These are phyloP conservation scores for Lactarius evosmus DNA, from an alignment of 768 basidiomycete genomes.

Conservation along the genomic window DNA sequence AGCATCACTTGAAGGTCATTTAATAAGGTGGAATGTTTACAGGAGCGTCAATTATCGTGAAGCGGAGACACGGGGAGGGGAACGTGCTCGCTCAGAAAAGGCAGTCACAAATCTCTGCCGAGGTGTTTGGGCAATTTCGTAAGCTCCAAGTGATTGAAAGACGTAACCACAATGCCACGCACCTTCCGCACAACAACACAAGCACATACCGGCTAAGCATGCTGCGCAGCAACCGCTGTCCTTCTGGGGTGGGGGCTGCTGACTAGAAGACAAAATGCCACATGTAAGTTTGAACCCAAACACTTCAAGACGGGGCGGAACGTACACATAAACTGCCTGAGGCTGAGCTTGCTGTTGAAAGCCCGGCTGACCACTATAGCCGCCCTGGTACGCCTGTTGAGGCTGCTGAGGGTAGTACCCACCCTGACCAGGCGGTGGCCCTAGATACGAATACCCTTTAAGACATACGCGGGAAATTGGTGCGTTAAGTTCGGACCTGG, in stretches of 20 bases:
- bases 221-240: slow-evolving; percentile 53
- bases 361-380: slow-evolving; percentile 39
- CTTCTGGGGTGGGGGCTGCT: slow-evolving; percentile 49
- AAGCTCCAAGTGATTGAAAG: not conserved
- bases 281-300: not conserved
- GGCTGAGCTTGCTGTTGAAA: slow-evolving; percentile 66
- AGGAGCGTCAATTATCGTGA: slow-evolving; percentile 4
- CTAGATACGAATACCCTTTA: slow-evolving; percentile 32
- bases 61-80: not conserved
- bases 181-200: slow-evolving; percentile 79
- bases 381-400: slow-evolving; percentile 62
- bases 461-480: slow-evolving; percentile 28
- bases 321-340: slow-evolving; percentile 79
- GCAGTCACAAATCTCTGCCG: slow-evolving; percentile 70
- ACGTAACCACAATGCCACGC: slow-evolving; percentile 31
- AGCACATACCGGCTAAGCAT: slow-evolving; percentile 58
- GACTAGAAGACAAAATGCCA: slow-evolving; percentile 36
- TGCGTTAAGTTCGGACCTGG: slow-evolving; percentile 38
- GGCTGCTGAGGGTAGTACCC: slow-evolving; percentile 76
- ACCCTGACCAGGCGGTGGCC: slow-evolving; percentile 58
- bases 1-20: not conserved
- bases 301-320: slow-evolving; percentile 20
- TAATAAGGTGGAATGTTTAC: slow-evolving; percentile 13
- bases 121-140: slow-evolving; percentile 10
- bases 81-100: slow-evolving; percentile 45